These are phyloP conservation scores for Tubosaeta sp. DNA, from an alignment of 768 basidiomycete genomes.

Conservation along the genomic window DNA sequence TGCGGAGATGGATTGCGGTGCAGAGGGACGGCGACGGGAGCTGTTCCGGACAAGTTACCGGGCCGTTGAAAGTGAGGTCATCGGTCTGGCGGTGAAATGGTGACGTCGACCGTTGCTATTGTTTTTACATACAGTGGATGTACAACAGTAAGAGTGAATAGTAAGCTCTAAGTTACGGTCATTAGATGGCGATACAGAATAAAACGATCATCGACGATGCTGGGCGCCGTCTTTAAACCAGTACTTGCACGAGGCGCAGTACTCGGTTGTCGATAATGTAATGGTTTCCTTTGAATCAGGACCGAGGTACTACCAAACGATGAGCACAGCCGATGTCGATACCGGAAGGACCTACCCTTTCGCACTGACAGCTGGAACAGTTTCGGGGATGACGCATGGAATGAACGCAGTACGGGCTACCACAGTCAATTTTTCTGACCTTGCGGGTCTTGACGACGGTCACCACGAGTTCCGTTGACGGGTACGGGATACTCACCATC, in stretches of 20 bases:
- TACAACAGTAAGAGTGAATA: conserved; percentile 24
- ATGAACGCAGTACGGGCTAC: conserved; percentile 35
- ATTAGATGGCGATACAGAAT: conserved; percentile 20
- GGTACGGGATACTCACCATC: conserved; percentile 45
- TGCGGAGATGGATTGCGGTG: conserved; percentile 37
- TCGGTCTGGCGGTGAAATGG: conserved; percentile 76
- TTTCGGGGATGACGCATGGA: conserved; percentile 38
- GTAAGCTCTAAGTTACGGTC: conserved; percentile 28
- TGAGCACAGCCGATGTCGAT: conserved; percentile 3
- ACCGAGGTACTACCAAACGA: conserved; percentile 47
- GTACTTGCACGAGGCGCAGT: conserved; percentile 55
- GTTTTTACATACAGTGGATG: conserved; percentile 13
- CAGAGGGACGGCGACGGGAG: conserved; percentile 40
- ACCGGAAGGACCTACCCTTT: conserved; percentile 33
- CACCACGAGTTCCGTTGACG: conserved; percentile 9
- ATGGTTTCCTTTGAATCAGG: conserved; percentile 67
- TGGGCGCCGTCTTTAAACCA: conserved; percentile 50
- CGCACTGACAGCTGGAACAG: conserved; percentile 42
- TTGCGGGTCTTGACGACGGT: conserved; percentile 29
- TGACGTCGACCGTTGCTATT: conserved; percentile 27
- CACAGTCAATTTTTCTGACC: conserved; percentile 33
- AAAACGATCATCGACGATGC: conserved; percentile 29
- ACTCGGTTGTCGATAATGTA: conserved; percentile 45
- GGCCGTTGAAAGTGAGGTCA: conserved; percentile 81
- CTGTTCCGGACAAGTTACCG: conserved; percentile 77